Conservation (phyloP, 73 alveolate species). For the Paramecium biaurelia region DNA sequence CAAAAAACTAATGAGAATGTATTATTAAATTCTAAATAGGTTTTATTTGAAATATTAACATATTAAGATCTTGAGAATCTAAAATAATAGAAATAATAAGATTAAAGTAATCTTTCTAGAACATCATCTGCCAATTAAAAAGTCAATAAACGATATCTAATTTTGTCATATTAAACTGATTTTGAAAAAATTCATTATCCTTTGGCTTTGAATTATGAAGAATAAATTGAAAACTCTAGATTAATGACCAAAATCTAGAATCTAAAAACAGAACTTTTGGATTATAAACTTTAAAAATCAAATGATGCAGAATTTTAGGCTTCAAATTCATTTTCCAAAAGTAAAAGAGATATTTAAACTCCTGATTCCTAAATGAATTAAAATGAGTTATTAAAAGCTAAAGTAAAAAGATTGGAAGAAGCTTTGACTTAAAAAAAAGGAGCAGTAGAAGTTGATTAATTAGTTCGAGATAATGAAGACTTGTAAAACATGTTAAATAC, state of each 20-base stretch:
- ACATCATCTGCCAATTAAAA: not conserved
- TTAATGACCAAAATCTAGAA: constrained; percentile 33
- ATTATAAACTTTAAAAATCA: constrained; percentile 19
- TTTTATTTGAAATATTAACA: constrained; percentile 49
- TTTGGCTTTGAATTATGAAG: constrained; percentile 49
- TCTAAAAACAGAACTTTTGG: constrained; percentile 26
- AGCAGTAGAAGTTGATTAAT: constrained; percentile 54
- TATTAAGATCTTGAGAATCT: constrained; percentile 63
- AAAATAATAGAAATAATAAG: not conserved
- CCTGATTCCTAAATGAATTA: constrained; percentile 11
- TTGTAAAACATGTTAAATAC: constrained; percentile 1
- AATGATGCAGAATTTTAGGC: constrained; percentile 25
- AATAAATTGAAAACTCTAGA: constrained; percentile 1
- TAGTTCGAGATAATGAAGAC: constrained; percentile 44
- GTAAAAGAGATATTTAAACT: not conserved
- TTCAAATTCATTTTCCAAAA: constrained; percentile 17
- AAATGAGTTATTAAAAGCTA: constrained; percentile 57
- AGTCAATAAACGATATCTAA: constrained; percentile 51
- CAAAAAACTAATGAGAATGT: constrained; percentile 12
- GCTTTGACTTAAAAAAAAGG: constrained; percentile 50
- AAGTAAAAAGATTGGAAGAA: constrained; percentile 53
- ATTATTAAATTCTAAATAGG: not conserved
- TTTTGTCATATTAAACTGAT: not conserved
- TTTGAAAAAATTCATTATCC: constrained; percentile 62
- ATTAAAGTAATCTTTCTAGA: not conserved